phyloP scores from a whole-genome alignment of 2,329 filamentous ascomycete species.

The Drechslerella stenobrocha region DNA sequence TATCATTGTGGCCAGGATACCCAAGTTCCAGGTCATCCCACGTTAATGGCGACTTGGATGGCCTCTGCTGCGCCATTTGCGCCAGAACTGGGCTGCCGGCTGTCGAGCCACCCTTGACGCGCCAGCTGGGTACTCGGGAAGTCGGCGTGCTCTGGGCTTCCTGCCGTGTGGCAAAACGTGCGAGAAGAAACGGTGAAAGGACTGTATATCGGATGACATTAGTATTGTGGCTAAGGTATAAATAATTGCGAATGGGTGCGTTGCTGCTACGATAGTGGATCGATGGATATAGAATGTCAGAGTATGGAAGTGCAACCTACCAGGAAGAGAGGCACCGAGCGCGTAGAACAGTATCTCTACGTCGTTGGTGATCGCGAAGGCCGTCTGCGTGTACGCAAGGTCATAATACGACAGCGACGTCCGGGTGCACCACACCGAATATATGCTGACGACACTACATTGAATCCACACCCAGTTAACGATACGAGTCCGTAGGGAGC shows the following conservation, averaged over 20 bases:
- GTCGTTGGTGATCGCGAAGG: slow-evolving; percentile 53
- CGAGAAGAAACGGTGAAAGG: slow-evolving; percentile 38
- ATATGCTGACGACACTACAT: slow-evolving; percentile 45
- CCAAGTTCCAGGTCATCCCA: slow-evolving; percentile 16
- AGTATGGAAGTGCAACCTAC: background rate
- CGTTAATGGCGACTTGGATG: slow-evolving; percentile 22
- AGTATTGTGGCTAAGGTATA: too few species aligned
- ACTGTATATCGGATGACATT: slow-evolving; percentile 6
- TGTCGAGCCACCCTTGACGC: slow-evolving; percentile 38
- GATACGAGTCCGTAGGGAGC: background rate
- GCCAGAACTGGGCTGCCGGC: slow-evolving; percentile 29
- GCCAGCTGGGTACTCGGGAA: slow-evolving; percentile 41
- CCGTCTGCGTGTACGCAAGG: slow-evolving; percentile 51
- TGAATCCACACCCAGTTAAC: slow-evolving; percentile 5
- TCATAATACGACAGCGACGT: slow-evolving; percentile 45
- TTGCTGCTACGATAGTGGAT: too few species aligned
- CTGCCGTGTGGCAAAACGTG: slow-evolving; percentile 31
- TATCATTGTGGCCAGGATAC: background rate
- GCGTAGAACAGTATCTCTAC: slow-evolving; percentile 54
- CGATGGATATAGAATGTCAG: too few species aligned
- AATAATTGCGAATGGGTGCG: too few species aligned
- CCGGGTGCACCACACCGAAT: slow-evolving; percentile 41
- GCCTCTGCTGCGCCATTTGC: slow-evolving; percentile 13
- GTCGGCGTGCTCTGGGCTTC: slow-evolving; percentile 16
- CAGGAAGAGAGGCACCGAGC: slow-evolving; percentile 53